Conservation (phyloP, 2,329 filamentous ascomycete species). For the Alternaria rosae region DNA sequence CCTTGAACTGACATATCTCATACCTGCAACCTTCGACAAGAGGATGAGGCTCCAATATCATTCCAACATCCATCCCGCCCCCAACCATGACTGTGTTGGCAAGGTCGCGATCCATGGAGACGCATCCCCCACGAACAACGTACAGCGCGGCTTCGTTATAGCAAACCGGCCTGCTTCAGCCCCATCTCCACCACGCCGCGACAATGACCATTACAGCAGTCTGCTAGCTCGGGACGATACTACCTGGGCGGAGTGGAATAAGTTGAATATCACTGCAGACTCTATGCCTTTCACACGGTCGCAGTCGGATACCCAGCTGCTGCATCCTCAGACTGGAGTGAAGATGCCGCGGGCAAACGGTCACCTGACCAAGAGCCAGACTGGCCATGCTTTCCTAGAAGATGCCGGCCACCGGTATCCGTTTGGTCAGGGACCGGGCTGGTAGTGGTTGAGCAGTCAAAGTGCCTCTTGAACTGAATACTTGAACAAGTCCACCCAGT, state of each 20-base stretch:
- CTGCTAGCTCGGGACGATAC: slow-evolving; percentile 15
- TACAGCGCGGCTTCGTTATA: slow-evolving; percentile 18
- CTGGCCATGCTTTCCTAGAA: neutral
- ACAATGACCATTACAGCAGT: slow-evolving; percentile 1
- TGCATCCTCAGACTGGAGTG: neutral
- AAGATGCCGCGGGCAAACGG: neutral
- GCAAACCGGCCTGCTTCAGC: neutral
- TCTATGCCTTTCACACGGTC: slow-evolving; percentile 9
- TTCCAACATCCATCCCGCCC: slow-evolving; percentile 4
- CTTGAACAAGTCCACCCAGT: neutral
- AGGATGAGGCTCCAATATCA: neutral
- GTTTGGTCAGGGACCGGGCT: neutral
- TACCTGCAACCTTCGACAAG: neutral
- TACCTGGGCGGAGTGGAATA: slow-evolving; percentile 17
- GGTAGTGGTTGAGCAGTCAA: neutral
- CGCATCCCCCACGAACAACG: slow-evolving; percentile 6
- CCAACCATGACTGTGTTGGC: neutral
- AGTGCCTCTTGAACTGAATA: neutral
- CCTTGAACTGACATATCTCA: slow-evolving; percentile 6
- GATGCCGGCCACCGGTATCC: neutral
- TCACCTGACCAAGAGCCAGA: neutral
- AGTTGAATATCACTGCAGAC: neutral
- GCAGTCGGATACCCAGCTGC: neutral
- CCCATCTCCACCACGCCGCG: neutral
- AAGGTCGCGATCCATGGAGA: slow-evolving; percentile 12